phyloP scores from a whole-genome alignment of 139 green algal genomes.

The Chlorella sp. region DNA sequence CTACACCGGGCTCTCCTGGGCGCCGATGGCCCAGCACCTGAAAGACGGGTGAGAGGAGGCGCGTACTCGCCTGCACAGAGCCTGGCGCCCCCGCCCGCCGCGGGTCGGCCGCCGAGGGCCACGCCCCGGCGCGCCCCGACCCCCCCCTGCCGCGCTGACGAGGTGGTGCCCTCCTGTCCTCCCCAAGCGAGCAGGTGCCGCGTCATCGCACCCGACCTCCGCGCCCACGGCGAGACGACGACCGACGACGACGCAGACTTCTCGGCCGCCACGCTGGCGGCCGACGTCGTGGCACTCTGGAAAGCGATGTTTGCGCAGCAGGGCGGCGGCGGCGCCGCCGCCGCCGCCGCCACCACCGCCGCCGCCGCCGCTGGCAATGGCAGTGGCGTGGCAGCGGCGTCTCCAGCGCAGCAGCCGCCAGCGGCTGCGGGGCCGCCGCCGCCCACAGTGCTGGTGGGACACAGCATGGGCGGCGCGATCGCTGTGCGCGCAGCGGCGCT shows the following conservation, averaged over 20 bases:
- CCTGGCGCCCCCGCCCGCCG: not conserved
- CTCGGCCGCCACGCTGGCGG: conserved; percentile 62
- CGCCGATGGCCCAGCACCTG: conserved; percentile 66
- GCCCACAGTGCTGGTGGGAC: conserved; percentile 77
- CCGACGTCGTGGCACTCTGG: conserved; percentile 73
- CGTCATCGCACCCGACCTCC: conserved; percentile 77
- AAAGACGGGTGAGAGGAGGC: conserved; percentile 58
- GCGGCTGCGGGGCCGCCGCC: not conserved
- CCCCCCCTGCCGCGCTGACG: no score
- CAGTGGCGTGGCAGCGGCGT: conserved; percentile 10
- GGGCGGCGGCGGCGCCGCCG: conserved; percentile 1
- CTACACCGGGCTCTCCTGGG: conserved; percentile 88
- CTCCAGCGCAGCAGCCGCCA: conserved; percentile 7
- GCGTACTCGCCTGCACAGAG: not conserved
- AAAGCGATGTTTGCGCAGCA: conserved; percentile 49
- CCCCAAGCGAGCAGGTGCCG: conserved; percentile 69
- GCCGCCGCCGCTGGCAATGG: not conserved
- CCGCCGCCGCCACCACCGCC: not conserved
- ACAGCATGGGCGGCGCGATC: conserved; percentile 89
- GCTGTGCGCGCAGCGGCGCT: conserved; percentile 63
- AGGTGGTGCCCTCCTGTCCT: no score
- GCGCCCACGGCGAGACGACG: conserved; percentile 72
- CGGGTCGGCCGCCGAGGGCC: not conserved
- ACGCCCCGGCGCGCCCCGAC: no score
- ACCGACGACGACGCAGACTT: conserved; percentile 67